phyloP scores from a whole-genome alignment of 805 yeast species.

The Candida ovalis region DNA sequence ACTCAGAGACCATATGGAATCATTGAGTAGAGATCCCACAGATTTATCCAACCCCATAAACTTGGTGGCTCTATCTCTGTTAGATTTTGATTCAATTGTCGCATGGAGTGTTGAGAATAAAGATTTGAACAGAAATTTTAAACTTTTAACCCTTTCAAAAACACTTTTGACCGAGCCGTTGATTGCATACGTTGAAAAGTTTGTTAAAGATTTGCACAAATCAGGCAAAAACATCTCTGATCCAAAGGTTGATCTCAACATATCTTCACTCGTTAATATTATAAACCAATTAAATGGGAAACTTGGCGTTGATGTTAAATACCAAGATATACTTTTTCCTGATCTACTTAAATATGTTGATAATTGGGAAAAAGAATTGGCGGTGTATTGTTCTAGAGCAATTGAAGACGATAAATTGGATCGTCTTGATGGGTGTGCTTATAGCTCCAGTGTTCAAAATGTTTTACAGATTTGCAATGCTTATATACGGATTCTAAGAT shows the following conservation, averaged over 20 bases:
- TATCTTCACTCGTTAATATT: slow-evolving; percentile 9
- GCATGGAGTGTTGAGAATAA: slow-evolving; percentile 25
- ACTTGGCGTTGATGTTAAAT: slow-evolving; percentile 20
- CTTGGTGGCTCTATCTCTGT: slow-evolving; percentile 15
- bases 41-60: slow-evolving; percentile 15
- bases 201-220: slow-evolving; percentile 11
- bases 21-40: background rate
- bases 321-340: slow-evolving; percentile 22
- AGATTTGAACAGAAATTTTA: slow-evolving; percentile 18
- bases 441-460: slow-evolving; percentile 26
- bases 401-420: slow-evolving; percentile 54
- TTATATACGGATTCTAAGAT: slow-evolving; percentile 47
- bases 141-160: slow-evolving; percentile 17
- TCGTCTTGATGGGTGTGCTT: slow-evolving; percentile 31
- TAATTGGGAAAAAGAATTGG: slow-evolving; percentile 25
- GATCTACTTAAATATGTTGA: slow-evolving; percentile 21
- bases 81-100: slow-evolving; percentile 23
- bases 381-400: slow-evolving; percentile 41
- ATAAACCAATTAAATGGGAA: slow-evolving; percentile 14
- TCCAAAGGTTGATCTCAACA: slow-evolving; percentile 2
- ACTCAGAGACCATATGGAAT: slow-evolving; percentile 7
- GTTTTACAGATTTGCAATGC: slow-evolving; percentile 28
- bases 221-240: slow-evolving; percentile 2
- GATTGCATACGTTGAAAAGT: slow-evolving; percentile 16
- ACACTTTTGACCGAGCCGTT: slow-evolving; percentile 18